phyloP scores from a whole-genome alignment of 192 early-diverging fungal genomes.

The Kickxella alabastrina region DNA sequence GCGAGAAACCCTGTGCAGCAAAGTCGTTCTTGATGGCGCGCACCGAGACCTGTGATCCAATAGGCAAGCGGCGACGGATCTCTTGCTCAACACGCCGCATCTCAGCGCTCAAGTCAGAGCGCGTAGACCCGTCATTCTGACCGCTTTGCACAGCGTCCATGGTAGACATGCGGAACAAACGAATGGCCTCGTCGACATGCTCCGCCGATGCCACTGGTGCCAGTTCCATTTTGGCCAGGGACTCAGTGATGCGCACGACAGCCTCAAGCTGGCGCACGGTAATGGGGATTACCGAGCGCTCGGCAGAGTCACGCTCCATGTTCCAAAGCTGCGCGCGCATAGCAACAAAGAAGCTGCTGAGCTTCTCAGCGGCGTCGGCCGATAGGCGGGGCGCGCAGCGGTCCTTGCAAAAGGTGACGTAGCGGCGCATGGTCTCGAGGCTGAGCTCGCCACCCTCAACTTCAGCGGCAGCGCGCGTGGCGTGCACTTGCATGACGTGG shows the following conservation, averaged over 20 bases:
- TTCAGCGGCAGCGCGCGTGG: constrained; percentile 65
- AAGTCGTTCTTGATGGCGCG: constrained; percentile 63
- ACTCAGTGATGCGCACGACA: constrained; percentile 96
- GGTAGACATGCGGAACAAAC: constrained; percentile 95
- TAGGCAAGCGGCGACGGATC: constrained; percentile 79
- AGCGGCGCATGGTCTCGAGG: constrained; percentile 92
- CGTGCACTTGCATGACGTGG: constrained; percentile 93
- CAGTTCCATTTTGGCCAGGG: constrained; percentile 92
- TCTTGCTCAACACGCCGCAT: constrained; percentile 79
- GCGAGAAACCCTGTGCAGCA: constrained; percentile 44
- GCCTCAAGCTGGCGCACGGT: constrained; percentile 97
- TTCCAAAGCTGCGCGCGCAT: constrained; percentile 81
- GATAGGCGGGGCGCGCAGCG: constrained; percentile 92
- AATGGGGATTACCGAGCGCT: constrained; percentile 88
- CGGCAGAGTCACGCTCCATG: constrained; percentile 67
- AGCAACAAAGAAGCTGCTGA: constrained; percentile 89
- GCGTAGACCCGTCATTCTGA: constrained; percentile 73
- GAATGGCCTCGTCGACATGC: constrained; percentile 96
- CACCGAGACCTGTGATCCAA: constrained; percentile 75
- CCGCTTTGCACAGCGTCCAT: constrained; percentile 95
- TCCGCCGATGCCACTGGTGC: constrained; percentile 75
- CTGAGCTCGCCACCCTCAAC: constrained; percentile 80
- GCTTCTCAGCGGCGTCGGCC: constrained; percentile 83
- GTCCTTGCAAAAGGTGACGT: constrained; percentile 92
- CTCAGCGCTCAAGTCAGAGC: constrained; percentile 67